Conservation (phyloP, 257 asterid species). For the Solanum megistacrolobum region DNA sequence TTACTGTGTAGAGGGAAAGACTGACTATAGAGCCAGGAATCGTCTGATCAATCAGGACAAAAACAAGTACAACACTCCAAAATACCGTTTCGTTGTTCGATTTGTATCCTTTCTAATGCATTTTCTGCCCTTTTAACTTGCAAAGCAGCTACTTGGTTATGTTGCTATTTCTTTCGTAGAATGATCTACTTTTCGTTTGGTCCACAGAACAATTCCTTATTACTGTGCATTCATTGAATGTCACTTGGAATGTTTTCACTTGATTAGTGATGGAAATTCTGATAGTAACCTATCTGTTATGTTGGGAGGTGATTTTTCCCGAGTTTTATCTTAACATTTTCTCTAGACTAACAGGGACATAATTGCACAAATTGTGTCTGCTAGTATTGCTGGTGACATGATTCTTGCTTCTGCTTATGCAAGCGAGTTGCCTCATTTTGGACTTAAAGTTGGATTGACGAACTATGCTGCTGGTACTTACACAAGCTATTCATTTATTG, state of each 20-base stretch:
- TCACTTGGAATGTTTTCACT: background rate
- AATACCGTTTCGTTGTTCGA: conserved; percentile 71
- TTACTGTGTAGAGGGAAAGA: conserved; percentile 59
- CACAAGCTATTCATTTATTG: background rate
- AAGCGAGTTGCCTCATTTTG: conserved; percentile 68
- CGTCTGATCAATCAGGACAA: conserved; percentile 84
- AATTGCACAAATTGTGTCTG: conserved; percentile 55
- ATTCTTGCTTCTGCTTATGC: conserved; percentile 72
- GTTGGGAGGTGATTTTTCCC: background rate
- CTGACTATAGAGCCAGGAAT: conserved; percentile 82
- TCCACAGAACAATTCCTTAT: background rate
- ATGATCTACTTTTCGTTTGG: background rate
- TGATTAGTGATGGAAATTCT: background rate
- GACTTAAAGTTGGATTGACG: conserved; percentile 79
- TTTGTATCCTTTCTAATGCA: conserved; percentile 47
- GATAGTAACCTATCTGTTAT: background rate
- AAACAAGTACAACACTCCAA: conserved; percentile 78
- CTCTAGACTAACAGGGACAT: conserved; percentile 67
- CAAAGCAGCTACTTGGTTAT: background rate
- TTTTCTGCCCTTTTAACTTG: background rate
- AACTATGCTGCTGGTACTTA: conserved; percentile 69
- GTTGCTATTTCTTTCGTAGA: background rate
- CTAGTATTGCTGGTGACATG: conserved; percentile 78
- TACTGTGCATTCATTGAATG: background rate
- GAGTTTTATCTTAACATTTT: conserved; percentile 25